Conservation (phyloP, 140 eudicot species). For the Senecio squalidus region DNA sequence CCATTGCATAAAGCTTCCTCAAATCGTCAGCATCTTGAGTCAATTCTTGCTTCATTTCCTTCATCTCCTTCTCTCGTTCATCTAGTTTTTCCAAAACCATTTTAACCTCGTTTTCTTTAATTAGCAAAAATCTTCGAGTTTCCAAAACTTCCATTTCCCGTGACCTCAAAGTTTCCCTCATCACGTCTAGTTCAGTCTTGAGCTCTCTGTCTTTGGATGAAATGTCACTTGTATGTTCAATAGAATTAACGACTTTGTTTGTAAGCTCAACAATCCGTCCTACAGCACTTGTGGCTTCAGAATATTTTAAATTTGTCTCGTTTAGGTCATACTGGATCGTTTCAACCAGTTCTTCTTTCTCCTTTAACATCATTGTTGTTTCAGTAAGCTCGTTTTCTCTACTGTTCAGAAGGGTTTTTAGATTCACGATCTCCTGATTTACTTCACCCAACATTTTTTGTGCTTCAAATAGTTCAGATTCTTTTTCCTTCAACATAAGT, state of each 20-base stretch:
- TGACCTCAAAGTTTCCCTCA: constrained; percentile 50
- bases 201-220: constrained; percentile 44
- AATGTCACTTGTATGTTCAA: constrained; percentile 19
- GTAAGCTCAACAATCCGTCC: constrained; percentile 62
- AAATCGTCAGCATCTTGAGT: constrained; percentile 38
- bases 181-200: constrained; percentile 52
- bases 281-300: constrained; percentile 60
- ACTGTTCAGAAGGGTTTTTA: constrained; percentile 41
- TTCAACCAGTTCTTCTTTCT: constrained; percentile 47
- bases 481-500: constrained; percentile 53
- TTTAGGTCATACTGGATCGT: constrained; percentile 42
- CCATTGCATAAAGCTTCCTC: constrained; percentile 44
- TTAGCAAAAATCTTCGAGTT: constrained; percentile 49
- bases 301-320: constrained; percentile 42
- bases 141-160: constrained; percentile 72
- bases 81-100: constrained; percentile 40
- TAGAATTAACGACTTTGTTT: constrained; percentile 39
- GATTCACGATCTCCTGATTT: constrained; percentile 50
- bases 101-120: constrained; percentile 61
- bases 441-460: constrained; percentile 41
- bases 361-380: constrained; percentile 42
- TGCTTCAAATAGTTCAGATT: constrained; percentile 52
- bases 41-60: constrained; percentile 47
- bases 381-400: constrained; percentile 49
- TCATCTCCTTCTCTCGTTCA: constrained; percentile 54